These are phyloP conservation scores for Adansonia madagascariensis DNA, from an alignment of 441 rosid genomes.

Conservation along the genomic window DNA sequence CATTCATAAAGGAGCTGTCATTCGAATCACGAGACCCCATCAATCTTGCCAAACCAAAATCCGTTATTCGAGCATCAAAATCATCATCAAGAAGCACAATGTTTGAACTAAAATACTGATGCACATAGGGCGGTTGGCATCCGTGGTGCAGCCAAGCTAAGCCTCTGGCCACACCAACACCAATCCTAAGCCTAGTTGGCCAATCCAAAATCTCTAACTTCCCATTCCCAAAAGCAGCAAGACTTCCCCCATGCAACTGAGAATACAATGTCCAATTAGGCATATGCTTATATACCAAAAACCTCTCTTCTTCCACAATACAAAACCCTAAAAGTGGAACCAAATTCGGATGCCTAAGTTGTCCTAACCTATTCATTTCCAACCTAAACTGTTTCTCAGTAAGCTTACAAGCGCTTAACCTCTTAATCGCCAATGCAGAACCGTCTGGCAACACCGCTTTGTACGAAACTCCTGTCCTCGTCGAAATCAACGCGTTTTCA, in stretches of 20 bases:
- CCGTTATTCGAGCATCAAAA: constrained; percentile 57
- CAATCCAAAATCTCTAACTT: constrained; percentile 45
- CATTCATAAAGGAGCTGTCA: constrained; percentile 53
- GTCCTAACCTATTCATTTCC: constrained; percentile 64
- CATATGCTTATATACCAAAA: constrained; percentile 73
- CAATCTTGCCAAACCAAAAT: constrained; percentile 62
- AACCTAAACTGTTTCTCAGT: constrained; percentile 59
- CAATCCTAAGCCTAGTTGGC: constrained; percentile 56
- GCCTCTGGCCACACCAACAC: constrained; percentile 71
- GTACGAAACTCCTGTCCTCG: constrained; percentile 59
- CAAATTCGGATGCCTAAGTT: constrained; percentile 68
- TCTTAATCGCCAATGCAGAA: constrained; percentile 64
- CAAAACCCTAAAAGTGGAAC: constrained; percentile 72
- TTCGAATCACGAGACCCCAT: constrained; percentile 49
- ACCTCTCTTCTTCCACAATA: constrained; percentile 59
- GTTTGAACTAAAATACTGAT: constrained; percentile 62
- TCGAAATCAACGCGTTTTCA: constrained; percentile 45
- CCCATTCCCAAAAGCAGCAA: constrained; percentile 32
- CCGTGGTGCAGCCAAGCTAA: constrained; percentile 75
- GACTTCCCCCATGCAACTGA: constrained; percentile 38
- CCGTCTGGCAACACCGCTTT: constrained; percentile 63
- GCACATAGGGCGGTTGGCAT: constrained; percentile 49
- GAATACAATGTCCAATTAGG: constrained; percentile 57
- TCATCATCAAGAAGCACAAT: constrained; percentile 65
- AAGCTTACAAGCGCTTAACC: constrained; percentile 51